Evolutionary conservation across 23 red algal genomes (phyloP).

Genomic region (Agarophyton chilense): DNA sequence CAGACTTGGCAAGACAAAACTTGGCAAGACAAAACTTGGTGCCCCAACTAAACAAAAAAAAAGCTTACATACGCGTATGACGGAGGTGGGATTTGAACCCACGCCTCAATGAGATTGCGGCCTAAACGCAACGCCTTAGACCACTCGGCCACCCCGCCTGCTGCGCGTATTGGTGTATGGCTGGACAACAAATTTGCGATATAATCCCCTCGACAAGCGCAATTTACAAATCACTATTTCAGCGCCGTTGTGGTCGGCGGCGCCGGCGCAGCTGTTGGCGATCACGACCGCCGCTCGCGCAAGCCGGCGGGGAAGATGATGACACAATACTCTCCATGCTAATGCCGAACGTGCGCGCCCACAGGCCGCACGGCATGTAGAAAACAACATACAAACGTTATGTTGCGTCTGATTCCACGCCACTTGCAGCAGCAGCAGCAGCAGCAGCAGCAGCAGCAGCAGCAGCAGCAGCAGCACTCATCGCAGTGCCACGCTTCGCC

Average conservation of each 20-base stretch:
- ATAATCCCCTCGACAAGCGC: neutral
- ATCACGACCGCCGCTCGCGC: too few species aligned
- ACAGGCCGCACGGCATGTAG: too few species aligned
- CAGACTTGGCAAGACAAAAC: too few species aligned
- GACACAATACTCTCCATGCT: conserved; percentile 33
- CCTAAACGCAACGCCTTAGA: conserved; percentile 77
- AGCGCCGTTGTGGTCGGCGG: too few species aligned
- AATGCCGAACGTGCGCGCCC: too few species aligned
- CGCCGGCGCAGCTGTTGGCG: too few species aligned
- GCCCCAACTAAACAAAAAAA: too few species aligned
- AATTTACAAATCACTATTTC: neutral
- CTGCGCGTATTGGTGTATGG: neutral
- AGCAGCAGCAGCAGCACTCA: too few species aligned
- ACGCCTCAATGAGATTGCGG: conserved; percentile 75
- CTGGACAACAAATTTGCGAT: neutral
- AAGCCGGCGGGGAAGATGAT: conserved; percentile 15
- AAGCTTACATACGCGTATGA: neutral
- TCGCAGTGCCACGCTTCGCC: conserved; percentile 18
- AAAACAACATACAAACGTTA: too few species aligned
- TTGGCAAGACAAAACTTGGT: too few species aligned
- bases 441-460: too few species aligned
- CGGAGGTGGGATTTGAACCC: conserved; percentile 76
- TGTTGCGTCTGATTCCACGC: conserved; percentile 54
- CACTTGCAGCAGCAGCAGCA: too few species aligned
- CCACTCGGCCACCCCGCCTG: conserved; percentile 73